Evolutionary conservation across 106 monocot genomes (phyloP).

Genomic region (Acorus calamus): DNA sequence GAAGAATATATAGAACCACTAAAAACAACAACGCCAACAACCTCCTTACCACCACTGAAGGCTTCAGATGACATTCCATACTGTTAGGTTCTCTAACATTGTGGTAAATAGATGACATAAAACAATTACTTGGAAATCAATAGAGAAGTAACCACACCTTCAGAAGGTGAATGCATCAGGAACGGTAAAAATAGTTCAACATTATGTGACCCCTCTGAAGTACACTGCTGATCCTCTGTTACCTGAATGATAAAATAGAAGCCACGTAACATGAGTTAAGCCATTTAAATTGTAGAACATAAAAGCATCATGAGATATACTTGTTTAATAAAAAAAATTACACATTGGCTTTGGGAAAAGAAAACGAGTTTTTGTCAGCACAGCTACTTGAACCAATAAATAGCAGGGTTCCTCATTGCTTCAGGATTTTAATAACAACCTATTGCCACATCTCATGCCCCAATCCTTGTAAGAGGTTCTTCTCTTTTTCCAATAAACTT

Average conservation of each 20-base stretch:
- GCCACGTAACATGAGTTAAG: neutral
- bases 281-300: too few species aligned
- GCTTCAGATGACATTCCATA: constrained; percentile 34
- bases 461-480: too few species aligned
- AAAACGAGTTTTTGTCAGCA: too few species aligned
- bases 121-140: neutral
- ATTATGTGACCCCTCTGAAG: constrained; percentile 27
- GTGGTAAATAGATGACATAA: neutral
- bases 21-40: constrained; percentile 56
- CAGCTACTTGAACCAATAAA: too few species aligned
- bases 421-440: too few species aligned
- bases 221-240: constrained; percentile 23
- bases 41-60: constrained; percentile 39
- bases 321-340: too few species aligned
- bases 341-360: too few species aligned
- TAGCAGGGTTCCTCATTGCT: too few species aligned
- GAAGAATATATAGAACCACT: constrained; percentile 53
- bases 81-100: constrained; percentile 14
- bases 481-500: too few species aligned
- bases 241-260: constrained; percentile 27
- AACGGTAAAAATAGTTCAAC: constrained; percentile 82
- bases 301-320: too few species aligned
- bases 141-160: constrained; percentile 30
- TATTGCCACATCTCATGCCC: too few species aligned
- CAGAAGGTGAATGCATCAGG: constrained; percentile 26